These are phyloP conservation scores for Crithidia sp. DNA, from an alignment of 208 protist genomes.

Conservation along the genomic window DNA sequence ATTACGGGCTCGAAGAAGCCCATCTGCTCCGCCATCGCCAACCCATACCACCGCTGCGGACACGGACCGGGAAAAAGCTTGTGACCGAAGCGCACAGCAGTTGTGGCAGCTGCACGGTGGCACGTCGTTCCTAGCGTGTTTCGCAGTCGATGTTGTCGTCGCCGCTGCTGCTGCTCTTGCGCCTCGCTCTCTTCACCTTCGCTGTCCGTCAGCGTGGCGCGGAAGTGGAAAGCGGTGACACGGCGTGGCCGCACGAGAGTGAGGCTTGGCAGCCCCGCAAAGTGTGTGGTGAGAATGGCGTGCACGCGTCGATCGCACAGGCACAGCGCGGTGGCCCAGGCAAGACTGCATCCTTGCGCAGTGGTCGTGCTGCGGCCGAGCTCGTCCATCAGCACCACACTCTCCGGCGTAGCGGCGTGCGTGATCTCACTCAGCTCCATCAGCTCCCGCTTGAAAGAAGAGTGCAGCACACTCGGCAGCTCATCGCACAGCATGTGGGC, in stretches of 20 bases:
- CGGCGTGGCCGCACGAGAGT: constrained; percentile 16
- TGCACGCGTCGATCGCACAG: constrained; percentile 40
- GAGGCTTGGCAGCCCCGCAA: constrained; percentile 38
- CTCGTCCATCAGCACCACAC: constrained; percentile 98
- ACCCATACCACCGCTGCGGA: constrained; percentile 59
- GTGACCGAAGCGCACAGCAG: constrained; percentile 35
- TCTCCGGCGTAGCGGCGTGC: constrained; percentile 83
- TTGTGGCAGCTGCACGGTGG: constrained; percentile 3
- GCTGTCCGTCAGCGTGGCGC: constrained; percentile 16
- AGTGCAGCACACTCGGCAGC: constrained; percentile 58
- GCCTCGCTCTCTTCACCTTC: neutral
- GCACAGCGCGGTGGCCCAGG: constrained; percentile 92
- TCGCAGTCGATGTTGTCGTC: neutral
- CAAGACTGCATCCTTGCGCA: constrained; percentile 95
- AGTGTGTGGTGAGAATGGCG: constrained; percentile 58
- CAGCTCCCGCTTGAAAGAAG: constrained; percentile 74
- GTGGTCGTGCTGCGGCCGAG: constrained; percentile 96
- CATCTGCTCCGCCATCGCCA: constrained; percentile 55
- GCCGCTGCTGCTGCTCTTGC: neutral
- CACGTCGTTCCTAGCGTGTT: neutral
- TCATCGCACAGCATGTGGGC: constrained; percentile 87
- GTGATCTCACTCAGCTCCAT: constrained; percentile 80
- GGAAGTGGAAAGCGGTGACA: constrained; percentile 29
- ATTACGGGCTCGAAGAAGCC: constrained; percentile 58
- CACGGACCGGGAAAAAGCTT: constrained; percentile 59